Evolutionary conservation across 495 filamentous ascomycete species (phyloP).

Genomic region (Corynascus novoguineensis): DNA sequence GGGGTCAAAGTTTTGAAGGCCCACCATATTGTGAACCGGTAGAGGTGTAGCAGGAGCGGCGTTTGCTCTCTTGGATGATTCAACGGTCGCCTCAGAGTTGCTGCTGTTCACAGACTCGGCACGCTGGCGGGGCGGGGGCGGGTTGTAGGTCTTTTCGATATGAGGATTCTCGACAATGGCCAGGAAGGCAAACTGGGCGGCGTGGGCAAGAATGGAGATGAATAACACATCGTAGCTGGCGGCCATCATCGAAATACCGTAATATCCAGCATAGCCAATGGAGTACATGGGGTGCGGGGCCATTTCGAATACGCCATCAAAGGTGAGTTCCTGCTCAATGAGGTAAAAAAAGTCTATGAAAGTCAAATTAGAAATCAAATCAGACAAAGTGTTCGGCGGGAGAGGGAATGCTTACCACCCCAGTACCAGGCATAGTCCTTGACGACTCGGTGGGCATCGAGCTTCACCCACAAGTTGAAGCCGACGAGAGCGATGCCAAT

Average conservation of each 20-base stretch:
- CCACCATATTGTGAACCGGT: conserved; percentile 73
- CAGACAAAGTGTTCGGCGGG: too few relatives aligned
- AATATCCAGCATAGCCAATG: conserved; percentile 95
- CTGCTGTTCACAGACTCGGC: conserved; percentile 35
- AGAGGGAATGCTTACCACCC: conserved; percentile 49
- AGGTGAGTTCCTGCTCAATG: conserved; percentile 94
- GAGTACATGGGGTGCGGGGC: conserved; percentile 99
- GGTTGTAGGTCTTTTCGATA: conserved; percentile 97
- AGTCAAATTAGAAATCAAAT: too few relatives aligned
- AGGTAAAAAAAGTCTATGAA: conserved; percentile 86
- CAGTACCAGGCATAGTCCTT: conserved; percentile 99
- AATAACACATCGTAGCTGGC: conserved; percentile 95
- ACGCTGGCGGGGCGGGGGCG: conserved; percentile 69
- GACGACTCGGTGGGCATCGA: conserved; percentile 96
- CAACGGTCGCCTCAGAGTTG: conserved; percentile 13
- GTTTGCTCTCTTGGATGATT: conserved; percentile 15
- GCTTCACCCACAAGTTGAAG: conserved; percentile 98
- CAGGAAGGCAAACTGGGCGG: conserved; percentile 89
- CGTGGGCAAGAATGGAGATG: conserved; percentile 92
- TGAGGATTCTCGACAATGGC: conserved; percentile 89
- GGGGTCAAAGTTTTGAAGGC: conserved; percentile 76
- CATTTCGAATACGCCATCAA: conserved; percentile 99
- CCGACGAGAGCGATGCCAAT: conserved; percentile 72
- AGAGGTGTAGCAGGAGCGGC: conserved; percentile 40
- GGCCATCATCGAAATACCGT: conserved; percentile 97